Conservation (phyloP, 116 monocot genomes). For the Cymodocea nodosa region DNA sequence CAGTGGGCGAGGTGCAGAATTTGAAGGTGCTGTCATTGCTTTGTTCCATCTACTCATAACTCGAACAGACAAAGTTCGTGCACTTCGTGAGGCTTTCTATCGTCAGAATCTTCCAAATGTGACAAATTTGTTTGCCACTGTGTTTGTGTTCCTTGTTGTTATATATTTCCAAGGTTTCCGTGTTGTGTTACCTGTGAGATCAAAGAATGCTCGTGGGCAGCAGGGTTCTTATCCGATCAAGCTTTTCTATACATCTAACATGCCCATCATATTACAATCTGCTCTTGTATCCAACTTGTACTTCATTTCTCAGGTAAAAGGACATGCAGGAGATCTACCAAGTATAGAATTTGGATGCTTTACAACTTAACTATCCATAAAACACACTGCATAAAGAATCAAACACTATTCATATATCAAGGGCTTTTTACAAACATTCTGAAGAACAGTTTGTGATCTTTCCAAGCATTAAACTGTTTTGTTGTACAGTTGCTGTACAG, state of each 20-base stretch:
- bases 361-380: too few relatives aligned
- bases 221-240: conserved; percentile 71
- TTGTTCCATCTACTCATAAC: conserved; percentile 51
- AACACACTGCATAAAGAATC: too few relatives aligned
- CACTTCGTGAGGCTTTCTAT: conserved; percentile 61
- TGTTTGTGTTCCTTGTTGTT: conserved; percentile 51
- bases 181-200: conserved; percentile 59
- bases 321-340: neutral
- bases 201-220: conserved; percentile 71
- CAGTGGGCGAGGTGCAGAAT: conserved; percentile 68
- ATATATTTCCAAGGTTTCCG: conserved; percentile 72
- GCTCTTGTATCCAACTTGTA: conserved; percentile 66
- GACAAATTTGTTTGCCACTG: conserved; percentile 51
- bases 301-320: conserved; percentile 49
- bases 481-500: conserved; percentile 24
- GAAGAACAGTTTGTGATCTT: neutral
- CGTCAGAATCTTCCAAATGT: conserved; percentile 64
- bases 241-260: conserved; percentile 62
- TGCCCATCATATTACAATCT: conserved; percentile 60
- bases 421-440: neutral
- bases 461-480: neutral
- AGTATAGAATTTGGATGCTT: neutral
- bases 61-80: conserved; percentile 50
- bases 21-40: conserved; percentile 55
- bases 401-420: too few relatives aligned